Base-by-base conservation (phyloP, 1,139 yeast species). In the Blastobotrys apis region DNA sequence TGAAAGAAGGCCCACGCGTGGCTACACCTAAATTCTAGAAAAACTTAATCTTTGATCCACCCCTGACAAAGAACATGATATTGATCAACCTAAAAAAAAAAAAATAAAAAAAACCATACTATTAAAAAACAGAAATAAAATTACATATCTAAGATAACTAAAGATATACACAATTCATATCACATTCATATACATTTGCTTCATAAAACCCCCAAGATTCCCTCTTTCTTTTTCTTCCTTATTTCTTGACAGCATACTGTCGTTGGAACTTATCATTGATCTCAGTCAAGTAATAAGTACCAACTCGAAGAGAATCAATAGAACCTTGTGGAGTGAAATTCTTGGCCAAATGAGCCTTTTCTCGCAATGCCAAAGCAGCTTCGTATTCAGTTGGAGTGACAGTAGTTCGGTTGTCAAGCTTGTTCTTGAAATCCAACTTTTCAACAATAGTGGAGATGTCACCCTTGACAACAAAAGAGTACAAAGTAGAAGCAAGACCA, bases 231-330 rank as follows among this genome's bases (percentile, higher is more conserved):
- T 23, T n/a, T 13, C 38, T 16, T 5, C 17, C 9, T 38, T 48
- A 48, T 22, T 76, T 72, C 68, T 82, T 83, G 57, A 77, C 64
- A 48, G 75, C 81, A 64, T 90, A 90, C 48, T 65, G 64, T 73
- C 98, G 84, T 74, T 88, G 87, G 76, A 68, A 94, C 72, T 77
- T 86, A 65, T 88, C 97, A 67, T 90, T 94, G 58, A 94, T 74
- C 57, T 80, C 80, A 52, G 79, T 76, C 65, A 94, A 77, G 70
- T 92, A 94, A 73, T 86, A 94, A 47, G 90, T 76, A 47, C 97
- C 97, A 35, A 72, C 54, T 49, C 77, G 73, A 58, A 94, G 71
- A 61, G 76, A 72, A 21, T 85, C 95, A 55, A 80, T 72, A 34
- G 82, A 72, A 44, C 98, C 97, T 48, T 73, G 65, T 54, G 98